These are phyloP conservation scores for Excoecaria agallocha DNA, from an alignment of 345 rosid species.

Conservation along the genomic window DNA sequence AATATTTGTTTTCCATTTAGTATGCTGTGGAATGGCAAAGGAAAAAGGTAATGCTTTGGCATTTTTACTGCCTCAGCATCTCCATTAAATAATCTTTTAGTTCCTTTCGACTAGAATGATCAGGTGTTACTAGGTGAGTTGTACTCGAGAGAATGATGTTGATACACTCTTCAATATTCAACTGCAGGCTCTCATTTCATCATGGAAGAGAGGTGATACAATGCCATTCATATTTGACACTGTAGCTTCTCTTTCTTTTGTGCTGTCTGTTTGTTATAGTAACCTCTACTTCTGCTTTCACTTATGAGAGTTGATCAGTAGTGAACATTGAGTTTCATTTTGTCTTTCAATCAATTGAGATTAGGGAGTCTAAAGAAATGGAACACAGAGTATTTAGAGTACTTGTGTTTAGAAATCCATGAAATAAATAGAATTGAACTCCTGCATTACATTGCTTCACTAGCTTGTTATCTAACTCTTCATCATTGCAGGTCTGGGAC, in stretches of 20 bases:
- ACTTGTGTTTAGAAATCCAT: background rate
- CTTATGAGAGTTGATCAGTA: background rate
- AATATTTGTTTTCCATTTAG: background rate
- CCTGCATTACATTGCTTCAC: constrained; percentile 13
- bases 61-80: background rate
- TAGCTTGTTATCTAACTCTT: constrained; percentile 2
- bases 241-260: constrained; percentile 32
- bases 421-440: background rate
- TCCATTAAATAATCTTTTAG: background rate
- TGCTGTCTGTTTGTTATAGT: background rate
- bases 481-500: constrained; percentile 69
- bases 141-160: background rate
- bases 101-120: background rate
- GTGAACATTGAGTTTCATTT: background rate
- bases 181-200: constrained; percentile 78
- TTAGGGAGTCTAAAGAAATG: background rate
- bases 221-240: constrained; percentile 94
- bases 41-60: background rate
- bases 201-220: constrained; percentile 78
- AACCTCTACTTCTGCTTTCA: background rate
- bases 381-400: background rate
- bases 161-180: constrained; percentile 5
- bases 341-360: constrained; percentile 6
- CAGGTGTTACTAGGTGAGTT: too few species aligned
- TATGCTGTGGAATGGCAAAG: background rate